These are phyloP conservation scores for Amanita rubescens DNA, from an alignment of 768 basidiomycete genomes.

Conservation along the genomic window DNA sequence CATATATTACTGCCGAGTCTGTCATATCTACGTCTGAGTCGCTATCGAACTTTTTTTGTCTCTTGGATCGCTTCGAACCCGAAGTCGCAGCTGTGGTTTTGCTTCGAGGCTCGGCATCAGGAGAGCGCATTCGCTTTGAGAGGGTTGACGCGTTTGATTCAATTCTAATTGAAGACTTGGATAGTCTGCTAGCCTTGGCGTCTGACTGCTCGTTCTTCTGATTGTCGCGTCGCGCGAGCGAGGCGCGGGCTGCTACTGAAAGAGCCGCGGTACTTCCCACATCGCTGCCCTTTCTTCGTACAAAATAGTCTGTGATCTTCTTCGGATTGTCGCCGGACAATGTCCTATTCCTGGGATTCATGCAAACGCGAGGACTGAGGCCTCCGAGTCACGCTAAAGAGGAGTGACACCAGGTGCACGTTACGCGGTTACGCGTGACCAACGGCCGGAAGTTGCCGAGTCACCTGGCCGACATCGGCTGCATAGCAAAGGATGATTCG, in stretches of 20 bases:
- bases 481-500: no score
- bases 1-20: slow-evolving; percentile 20
- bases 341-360: background rate
- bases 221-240: background rate
- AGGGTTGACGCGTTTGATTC: background rate
- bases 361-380: background rate
- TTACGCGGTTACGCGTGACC: background rate
- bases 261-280: background rate
- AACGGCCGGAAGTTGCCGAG: no score
- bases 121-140: slow-evolving; percentile 5
- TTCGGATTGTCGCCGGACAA: background rate
- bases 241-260: background rate
- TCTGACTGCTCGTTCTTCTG: background rate
- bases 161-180: background rate
- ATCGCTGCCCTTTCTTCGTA: background rate
- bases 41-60: slow-evolving; percentile 30
- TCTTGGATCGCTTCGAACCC: slow-evolving; percentile 13
- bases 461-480: no score
- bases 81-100: background rate
- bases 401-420: no score
- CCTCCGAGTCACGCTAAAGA: no score
- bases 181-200: background rate
- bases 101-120: background rate
- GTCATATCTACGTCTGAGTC: slow-evolving; percentile 26
- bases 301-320: slow-evolving; percentile 4